phyloP scores from a whole-genome alignment of 768 basidiomycete genomes.

The Rhizopogon roseolus region DNA sequence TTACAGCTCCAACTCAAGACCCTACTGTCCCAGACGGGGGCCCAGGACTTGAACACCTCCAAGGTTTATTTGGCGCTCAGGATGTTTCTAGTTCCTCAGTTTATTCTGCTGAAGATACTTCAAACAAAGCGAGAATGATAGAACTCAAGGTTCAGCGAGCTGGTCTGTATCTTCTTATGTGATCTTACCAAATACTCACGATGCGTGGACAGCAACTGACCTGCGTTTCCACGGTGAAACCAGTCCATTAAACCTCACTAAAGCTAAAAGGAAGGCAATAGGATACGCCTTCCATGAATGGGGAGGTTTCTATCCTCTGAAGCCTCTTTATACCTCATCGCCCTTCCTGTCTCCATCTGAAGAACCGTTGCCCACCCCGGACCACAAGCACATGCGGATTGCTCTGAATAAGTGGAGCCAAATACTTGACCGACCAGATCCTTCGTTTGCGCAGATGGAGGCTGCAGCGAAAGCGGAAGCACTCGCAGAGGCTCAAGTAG shows the following conservation, averaged over 20 bases:
- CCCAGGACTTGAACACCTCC: conserved; percentile 26
- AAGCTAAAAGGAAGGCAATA: conserved; percentile 22
- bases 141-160: conserved; percentile 17
- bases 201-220: conserved; percentile 6
- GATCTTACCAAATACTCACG: not conserved
- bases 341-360: conserved; percentile 16
- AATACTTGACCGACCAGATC: conserved; percentile 25
- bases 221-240: conserved; percentile 16
- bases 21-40: conserved; percentile 25
- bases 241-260: conserved; percentile 24
- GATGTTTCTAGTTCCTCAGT: not conserved
- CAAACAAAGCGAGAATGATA: conserved; percentile 1
- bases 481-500: not conserved
- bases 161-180: conserved; percentile 12
- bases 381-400: conserved; percentile 25
- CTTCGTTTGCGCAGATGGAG: conserved; percentile 26
- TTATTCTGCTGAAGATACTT: conserved; percentile 3
- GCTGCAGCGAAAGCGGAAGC: not conserved
- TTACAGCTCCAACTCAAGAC: conserved; percentile 20
- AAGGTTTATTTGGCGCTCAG: conserved; percentile 18
- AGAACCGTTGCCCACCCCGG: conserved; percentile 9
- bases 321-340: conserved; percentile 24
- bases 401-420: conserved; percentile 30
- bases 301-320: conserved; percentile 26
- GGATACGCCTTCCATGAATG: conserved; percentile 28